Conservation (phyloP, 1,284 basidiomycete genomes). For the Heterobasidion parviporum region DNA sequence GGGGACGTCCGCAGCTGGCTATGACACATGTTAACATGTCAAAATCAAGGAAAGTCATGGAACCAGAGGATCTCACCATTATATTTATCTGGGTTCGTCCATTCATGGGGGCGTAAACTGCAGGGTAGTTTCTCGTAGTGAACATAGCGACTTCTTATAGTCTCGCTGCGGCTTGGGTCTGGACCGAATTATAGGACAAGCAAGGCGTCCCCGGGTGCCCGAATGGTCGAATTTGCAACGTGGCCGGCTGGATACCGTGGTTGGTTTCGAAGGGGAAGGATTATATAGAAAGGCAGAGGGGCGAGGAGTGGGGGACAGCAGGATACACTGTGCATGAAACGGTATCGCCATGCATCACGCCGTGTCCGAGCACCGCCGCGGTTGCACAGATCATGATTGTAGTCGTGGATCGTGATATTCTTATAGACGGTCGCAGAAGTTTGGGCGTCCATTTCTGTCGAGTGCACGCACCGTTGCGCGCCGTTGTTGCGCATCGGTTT, state of each 20-base stretch:
- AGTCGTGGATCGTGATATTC: not conserved
- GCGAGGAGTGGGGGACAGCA: not conserved
- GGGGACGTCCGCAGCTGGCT: slow-evolving; percentile 35
- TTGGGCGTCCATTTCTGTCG: no score
- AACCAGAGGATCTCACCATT: slow-evolving; percentile 4
- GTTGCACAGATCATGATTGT: not conserved
- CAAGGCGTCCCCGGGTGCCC: not conserved
- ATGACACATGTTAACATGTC: not conserved
- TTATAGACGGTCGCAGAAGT: no score
- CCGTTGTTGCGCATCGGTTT: no score
- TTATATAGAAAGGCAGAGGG: not conserved
- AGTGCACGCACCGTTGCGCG: no score
- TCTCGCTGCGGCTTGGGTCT: not conserved
- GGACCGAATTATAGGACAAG: not conserved
- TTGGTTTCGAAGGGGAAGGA: not conserved
- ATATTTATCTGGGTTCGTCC: slow-evolving; percentile 10
- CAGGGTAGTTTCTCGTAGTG: not conserved
- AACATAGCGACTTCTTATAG: not conserved
- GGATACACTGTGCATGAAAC: not conserved
- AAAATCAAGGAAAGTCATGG: not conserved
- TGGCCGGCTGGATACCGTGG: not conserved
- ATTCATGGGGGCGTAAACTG: slow-evolving; percentile 8
- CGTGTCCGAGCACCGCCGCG: not conserved
- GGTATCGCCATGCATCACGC: not conserved
- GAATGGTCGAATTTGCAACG: not conserved